phyloP scores from a whole-genome alignment of 805 yeast species.

The Candida cerambycidarum region DNA sequence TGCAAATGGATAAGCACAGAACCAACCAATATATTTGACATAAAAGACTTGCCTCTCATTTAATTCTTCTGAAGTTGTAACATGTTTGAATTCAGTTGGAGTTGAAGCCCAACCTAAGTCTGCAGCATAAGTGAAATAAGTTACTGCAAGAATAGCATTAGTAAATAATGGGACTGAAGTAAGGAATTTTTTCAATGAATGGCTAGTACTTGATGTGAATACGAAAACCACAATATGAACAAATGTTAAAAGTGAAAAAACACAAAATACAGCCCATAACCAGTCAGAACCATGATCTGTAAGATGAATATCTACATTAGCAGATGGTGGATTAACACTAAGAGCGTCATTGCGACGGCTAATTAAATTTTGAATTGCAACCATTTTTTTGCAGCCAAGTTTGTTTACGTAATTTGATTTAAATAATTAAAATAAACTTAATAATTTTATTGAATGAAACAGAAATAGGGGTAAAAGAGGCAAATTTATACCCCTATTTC shows the following conservation, averaged over 20 bases:
- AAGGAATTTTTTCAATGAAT: conserved; percentile 32
- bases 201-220: conserved; percentile 21
- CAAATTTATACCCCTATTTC: conserved; percentile 7
- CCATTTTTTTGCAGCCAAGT: conserved; percentile 12
- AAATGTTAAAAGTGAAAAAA: conserved; percentile 42
- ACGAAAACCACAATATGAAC: conserved; percentile 24
- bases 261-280: conserved; percentile 62
- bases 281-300: conserved; percentile 64
- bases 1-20: conserved; percentile 50
- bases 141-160: conserved; percentile 41
- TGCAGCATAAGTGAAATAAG: conserved; percentile 58
- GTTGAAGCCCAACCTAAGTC: conserved; percentile 55
- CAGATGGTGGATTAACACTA: conserved; percentile 38
- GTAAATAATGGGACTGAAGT: conserved; percentile 45
- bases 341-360: conserved; percentile 38
- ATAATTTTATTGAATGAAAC: not conserved
- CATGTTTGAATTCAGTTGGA: conserved; percentile 50
- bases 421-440: not conserved
- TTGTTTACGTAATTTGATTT: conserved; percentile 1
- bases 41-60: conserved; percentile 54
- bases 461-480: conserved; percentile 7
- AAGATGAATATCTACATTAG: conserved; percentile 48
- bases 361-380: conserved; percentile 10
- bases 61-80: conserved; percentile 26
- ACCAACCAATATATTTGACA: conserved; percentile 57